Conservation (phyloP, 805 yeast species). For the Cyberlindnera bimundalis region DNA sequence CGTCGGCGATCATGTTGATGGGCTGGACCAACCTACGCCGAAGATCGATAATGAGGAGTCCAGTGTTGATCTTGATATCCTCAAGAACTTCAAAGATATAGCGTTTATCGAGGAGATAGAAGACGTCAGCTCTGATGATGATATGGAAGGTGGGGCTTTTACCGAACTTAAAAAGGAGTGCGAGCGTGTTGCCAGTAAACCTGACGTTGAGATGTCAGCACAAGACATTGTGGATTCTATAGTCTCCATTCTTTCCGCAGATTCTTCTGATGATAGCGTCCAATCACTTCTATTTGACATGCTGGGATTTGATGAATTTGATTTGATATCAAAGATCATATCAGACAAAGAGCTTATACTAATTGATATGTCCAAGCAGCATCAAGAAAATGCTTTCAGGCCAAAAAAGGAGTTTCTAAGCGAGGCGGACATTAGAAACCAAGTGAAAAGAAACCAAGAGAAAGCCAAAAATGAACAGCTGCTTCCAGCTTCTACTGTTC, state of each 20-base stretch:
- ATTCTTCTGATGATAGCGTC: conserved; percentile 50
- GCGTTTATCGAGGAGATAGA: conserved; percentile 24
- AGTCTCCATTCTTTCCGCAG: conserved; percentile 32
- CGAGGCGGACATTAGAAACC: conserved; percentile 51
- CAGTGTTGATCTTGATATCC: conserved; percentile 34
- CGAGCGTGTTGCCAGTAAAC: conserved; percentile 31
- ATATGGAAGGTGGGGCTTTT: conserved; percentile 9
- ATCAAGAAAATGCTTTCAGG: conserved; percentile 16
- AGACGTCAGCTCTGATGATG: conserved; percentile 15
- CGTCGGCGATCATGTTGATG: conserved; percentile 23
- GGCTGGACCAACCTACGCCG: conserved; percentile 31
- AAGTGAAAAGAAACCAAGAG: conserved; percentile 47
- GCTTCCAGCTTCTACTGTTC: conserved; percentile 42
- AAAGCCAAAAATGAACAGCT: conserved; percentile 47
- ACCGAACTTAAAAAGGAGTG: conserved; percentile 26
- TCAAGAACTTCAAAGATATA: conserved; percentile 33
- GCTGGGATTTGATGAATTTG: conserved; percentile 84
- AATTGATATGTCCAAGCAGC: conserved; percentile 22
- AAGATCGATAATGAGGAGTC: conserved; percentile 36
- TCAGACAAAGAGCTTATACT: conserved; percentile 39
- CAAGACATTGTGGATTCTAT: conserved; percentile 32
- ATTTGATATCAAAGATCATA: conserved; percentile 63
- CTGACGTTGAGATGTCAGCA: conserved; percentile 32
- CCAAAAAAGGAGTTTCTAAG: conserved; percentile 39
- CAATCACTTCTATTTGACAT: conserved; percentile 76